Conservation (phyloP, 2,329 filamentous ascomycete species). For the Fusarium marasasianum region DNA sequence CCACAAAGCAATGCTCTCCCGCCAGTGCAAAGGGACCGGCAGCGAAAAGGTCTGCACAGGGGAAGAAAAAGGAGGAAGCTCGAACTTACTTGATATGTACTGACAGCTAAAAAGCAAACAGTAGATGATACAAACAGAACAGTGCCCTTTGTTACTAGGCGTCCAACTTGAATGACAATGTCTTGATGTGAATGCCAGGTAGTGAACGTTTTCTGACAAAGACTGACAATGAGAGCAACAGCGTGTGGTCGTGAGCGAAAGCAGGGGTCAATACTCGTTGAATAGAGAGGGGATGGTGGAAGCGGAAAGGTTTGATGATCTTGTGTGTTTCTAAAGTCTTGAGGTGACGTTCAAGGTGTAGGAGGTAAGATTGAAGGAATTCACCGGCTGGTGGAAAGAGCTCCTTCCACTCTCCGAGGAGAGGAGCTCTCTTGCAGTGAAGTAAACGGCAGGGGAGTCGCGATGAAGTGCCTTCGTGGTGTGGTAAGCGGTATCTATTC, state of each 20-base stretch:
- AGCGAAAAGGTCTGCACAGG: background rate
- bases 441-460: background rate
- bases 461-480: background rate
- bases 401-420: background rate
- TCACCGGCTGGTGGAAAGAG: slow-evolving; percentile 19
- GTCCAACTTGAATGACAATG: slow-evolving; percentile 32
- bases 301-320: slow-evolving; percentile 1
- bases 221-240: slow-evolving; percentile 11
- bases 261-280: background rate
- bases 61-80: slow-evolving; percentile 3
- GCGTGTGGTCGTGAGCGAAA: slow-evolving; percentile 6
- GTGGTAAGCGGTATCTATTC: background rate
- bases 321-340: background rate
- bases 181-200: slow-evolving; percentile 16
- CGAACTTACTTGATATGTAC: slow-evolving; percentile 45
- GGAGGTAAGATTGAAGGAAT: background rate
- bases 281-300: slow-evolving; percentile 12
- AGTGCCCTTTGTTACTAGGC: slow-evolving; percentile 39
- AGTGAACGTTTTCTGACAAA: slow-evolving; percentile 12
- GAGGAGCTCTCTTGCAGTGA: background rate
- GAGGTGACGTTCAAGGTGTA: background rate
- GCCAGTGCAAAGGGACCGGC: background rate
- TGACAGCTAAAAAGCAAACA: slow-evolving; percentile 46
- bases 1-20: background rate
- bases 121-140: slow-evolving; percentile 49